Base-by-base conservation (phyloP, 768 basidiomycete species). In the Lentinula raphanica region DNA sequence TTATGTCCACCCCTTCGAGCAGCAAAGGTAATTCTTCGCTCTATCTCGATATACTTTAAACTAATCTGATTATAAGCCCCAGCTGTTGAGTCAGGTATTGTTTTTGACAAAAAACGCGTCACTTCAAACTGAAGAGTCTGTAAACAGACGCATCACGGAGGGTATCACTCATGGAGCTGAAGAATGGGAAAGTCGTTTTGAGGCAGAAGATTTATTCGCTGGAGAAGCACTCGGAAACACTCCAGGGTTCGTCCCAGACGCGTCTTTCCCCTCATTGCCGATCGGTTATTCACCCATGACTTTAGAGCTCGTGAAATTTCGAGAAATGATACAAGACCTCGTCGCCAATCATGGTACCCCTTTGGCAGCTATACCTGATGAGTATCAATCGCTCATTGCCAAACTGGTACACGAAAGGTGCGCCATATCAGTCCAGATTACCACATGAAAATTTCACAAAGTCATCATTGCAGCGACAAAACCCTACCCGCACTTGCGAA, bases 381-480 rank as follows among this genome's bases (percentile, higher is more conserved):
- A 88, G 60, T 79, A 93, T 67, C 78, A 74, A 61, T 83, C 90
- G 1, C 72, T 95, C 25, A 82, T 96, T 63, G 92, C 85, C 5
- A 93, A 94, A 69, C 71, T 94, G 39, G 83, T 83, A 0, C 89
- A 93, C 62, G 94, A 96, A 73, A 94, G 92, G 94, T 92, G 50
- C 54, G 76, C 56, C 49, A 60, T 3, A 27, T 25, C 40, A 11
- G 21, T 31, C 7, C 25, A 21, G 31, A 58, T 12, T 15, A 28
- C 23, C 11, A 38, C 40, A n/a, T n/a, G n/a, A n/a, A 36, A 58
- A 19, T 58, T 19, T 50, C 45, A 42, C 35, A 36, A 50, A 51
- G 35, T 35, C 32, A 40, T 59, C 61, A 36, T 25, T 42, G 32
- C 58, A 96, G 93, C 64, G 92, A 94, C 68, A 92, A 90, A 71